Conservation (phyloP, 192 early-diverging fungal species). For the Mortierella alpina region DNA sequence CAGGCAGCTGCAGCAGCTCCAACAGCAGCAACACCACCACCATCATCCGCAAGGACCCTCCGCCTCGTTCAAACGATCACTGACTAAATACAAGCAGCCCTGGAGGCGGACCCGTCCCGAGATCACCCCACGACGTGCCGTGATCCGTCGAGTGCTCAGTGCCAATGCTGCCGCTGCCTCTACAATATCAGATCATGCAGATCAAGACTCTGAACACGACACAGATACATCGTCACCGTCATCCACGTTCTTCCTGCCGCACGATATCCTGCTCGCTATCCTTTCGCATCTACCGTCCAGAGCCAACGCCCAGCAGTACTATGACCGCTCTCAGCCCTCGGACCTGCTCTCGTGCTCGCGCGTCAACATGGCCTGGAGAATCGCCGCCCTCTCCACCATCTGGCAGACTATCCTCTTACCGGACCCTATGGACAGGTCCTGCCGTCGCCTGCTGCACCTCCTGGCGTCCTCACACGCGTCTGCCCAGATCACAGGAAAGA, state of each 20-base stretch:
- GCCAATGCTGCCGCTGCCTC: background rate
- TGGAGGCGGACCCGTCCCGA: constrained; percentile 36
- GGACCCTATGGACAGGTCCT: constrained; percentile 41
- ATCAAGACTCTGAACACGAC: background rate
- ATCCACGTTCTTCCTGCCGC: constrained; percentile 19
- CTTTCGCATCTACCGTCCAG: constrained; percentile 36
- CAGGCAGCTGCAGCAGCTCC: constrained; percentile 1
- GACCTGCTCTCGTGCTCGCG: constrained; percentile 46
- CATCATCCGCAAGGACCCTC: background rate
- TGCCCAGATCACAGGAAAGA: constrained; percentile 46
- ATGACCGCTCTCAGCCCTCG: constrained; percentile 36
- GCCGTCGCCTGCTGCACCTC: constrained; percentile 34
- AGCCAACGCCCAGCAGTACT: constrained; percentile 48
- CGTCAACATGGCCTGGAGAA: constrained; percentile 52
- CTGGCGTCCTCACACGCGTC: constrained; percentile 44
- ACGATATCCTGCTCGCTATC: constrained; percentile 51
- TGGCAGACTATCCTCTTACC: constrained; percentile 48
- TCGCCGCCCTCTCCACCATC: constrained; percentile 43
- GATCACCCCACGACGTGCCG: background rate
- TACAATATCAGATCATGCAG: background rate
- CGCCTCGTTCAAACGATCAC: constrained; percentile 4
- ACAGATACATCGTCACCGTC: background rate
- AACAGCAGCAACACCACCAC: constrained; percentile 6
- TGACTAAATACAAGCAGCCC: constrained; percentile 32
- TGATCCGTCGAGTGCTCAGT: background rate